phyloP scores from a whole-genome alignment of 805 yeast species.

The Candida dajiaensis region DNA sequence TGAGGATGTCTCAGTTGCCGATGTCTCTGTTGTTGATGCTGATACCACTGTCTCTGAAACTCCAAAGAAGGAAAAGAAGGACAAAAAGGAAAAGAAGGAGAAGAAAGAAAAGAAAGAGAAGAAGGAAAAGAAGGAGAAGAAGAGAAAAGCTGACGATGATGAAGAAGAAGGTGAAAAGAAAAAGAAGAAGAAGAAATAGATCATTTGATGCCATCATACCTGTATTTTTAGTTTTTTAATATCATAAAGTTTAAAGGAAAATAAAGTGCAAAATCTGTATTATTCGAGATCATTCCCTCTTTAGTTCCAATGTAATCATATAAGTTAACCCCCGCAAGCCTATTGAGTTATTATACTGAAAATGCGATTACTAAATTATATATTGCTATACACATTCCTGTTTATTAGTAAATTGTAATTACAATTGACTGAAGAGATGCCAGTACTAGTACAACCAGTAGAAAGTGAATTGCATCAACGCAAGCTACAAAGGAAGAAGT shows the following conservation, averaged over 20 bases:
- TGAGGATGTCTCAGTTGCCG: slow-evolving; percentile 22
- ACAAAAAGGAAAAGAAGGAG: slow-evolving; percentile 48
- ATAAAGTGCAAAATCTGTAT: too few relatives aligned
- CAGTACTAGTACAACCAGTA: too few relatives aligned
- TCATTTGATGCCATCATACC: slow-evolving; percentile 7
- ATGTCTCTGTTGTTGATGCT: slow-evolving; percentile 25
- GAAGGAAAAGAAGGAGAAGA: slow-evolving; percentile 50
- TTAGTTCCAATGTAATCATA: too few relatives aligned
- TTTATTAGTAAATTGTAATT: too few relatives aligned
- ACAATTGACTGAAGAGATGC: too few relatives aligned
- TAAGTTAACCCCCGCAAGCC: too few relatives aligned
- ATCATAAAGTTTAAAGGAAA: neutral
- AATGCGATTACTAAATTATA: too few relatives aligned
- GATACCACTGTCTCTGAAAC: slow-evolving; percentile 17
- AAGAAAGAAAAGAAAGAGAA: slow-evolving; percentile 59
- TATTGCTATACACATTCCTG: too few relatives aligned
- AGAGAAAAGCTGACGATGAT: slow-evolving; percentile 45
- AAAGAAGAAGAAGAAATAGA: slow-evolving; percentile 41
- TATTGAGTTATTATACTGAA: too few relatives aligned
- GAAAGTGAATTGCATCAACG: too few relatives aligned
- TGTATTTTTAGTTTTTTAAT: neutral
- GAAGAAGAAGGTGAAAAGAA: slow-evolving; percentile 48
- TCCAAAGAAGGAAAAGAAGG: slow-evolving; percentile 32
- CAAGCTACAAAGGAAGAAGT: too few relatives aligned
- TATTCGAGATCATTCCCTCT: too few relatives aligned